Evolutionary conservation across 768 basidiomycete genomes (phyloP).

Genomic region (Amanita rubescens): DNA sequence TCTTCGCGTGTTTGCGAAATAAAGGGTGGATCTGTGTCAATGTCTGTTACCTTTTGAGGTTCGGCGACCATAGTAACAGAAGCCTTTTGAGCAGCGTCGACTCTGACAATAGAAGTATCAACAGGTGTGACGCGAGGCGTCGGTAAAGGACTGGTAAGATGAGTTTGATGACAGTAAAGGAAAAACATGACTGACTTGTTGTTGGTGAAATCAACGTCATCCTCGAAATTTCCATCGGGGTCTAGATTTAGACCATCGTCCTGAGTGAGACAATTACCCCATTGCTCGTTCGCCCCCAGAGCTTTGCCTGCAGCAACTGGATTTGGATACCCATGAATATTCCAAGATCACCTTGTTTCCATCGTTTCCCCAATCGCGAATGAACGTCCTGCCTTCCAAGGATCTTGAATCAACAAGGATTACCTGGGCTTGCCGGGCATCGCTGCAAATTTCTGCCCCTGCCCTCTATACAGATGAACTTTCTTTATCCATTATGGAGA

Average conservation of each 20-base stretch:
- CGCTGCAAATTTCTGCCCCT: slow-evolving; percentile 46
- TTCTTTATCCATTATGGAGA: not conserved
- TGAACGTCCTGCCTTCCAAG: slow-evolving; percentile 45
- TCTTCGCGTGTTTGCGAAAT: not conserved
- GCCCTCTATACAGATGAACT: slow-evolving; percentile 31
- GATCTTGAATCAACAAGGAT: slow-evolving; percentile 52
- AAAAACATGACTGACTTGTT: slow-evolving; percentile 39
- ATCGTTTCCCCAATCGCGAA: slow-evolving; percentile 52
- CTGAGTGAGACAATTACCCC: slow-evolving; percentile 39
- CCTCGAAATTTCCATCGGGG: slow-evolving; percentile 29
- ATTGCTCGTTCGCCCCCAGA: slow-evolving; percentile 41
- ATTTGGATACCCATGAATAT: slow-evolving; percentile 45
- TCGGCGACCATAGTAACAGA: not conserved
- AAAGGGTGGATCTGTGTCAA: not conserved
- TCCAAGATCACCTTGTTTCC: slow-evolving; percentile 45
- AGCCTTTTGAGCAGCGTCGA: not conserved
- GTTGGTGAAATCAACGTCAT: slow-evolving; percentile 16
- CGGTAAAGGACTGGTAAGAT: slow-evolving; percentile 37
- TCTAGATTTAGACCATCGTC: slow-evolving; percentile 34
- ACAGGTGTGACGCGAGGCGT: slow-evolving; percentile 55
- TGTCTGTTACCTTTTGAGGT: not conserved
- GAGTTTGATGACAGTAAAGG: slow-evolving; percentile 5
- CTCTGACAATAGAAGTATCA: slow-evolving; percentile 8
- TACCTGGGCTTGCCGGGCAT: slow-evolving; percentile 45
- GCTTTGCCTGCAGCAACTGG: slow-evolving; percentile 32